phyloP scores from a whole-genome alignment of 192 early-diverging fungal genomes.

The Coemansia sp. region DNA sequence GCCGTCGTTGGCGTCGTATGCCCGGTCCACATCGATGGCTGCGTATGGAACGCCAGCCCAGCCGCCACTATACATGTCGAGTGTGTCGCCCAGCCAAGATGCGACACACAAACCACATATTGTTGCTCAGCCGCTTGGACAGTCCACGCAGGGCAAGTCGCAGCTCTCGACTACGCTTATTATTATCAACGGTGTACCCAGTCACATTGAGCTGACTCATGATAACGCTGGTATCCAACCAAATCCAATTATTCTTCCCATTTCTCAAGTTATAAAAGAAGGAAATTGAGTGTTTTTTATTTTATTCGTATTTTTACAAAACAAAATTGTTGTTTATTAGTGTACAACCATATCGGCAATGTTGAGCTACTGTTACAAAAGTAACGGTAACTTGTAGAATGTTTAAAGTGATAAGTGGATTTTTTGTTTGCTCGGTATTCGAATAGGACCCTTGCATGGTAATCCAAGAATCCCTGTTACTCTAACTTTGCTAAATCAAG shows the following conservation, averaged over 20 bases:
- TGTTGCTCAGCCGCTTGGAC: constrained; percentile 2
- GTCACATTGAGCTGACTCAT: constrained; percentile 36
- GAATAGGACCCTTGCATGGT: no score
- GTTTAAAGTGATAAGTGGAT: no score
- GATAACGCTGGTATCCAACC: constrained; percentile 24
- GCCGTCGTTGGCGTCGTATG: not conserved
- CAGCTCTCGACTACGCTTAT: constrained; percentile 36
- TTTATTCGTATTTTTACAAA: not conserved
- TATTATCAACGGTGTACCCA: constrained; percentile 32
- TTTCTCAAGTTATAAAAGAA: constrained; percentile 21
- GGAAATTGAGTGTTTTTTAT: not conserved
- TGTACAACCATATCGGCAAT: not conserved
- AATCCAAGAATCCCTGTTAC: no score
- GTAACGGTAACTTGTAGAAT: no score
- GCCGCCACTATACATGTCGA: not conserved
- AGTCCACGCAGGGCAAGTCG: constrained; percentile 2
- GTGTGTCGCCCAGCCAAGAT: not conserved
- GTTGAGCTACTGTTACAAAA: no score
- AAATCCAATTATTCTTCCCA: constrained; percentile 46
- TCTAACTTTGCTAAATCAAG: no score
- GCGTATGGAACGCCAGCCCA: not conserved
- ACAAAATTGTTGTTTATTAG: not conserved
- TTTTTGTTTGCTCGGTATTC: no score
- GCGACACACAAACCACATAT: not conserved
- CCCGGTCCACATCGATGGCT: not conserved